phyloP scores from a whole-genome alignment of 2,329 filamentous ascomycete genomes.

The Tricladium varicosporioides region DNA sequence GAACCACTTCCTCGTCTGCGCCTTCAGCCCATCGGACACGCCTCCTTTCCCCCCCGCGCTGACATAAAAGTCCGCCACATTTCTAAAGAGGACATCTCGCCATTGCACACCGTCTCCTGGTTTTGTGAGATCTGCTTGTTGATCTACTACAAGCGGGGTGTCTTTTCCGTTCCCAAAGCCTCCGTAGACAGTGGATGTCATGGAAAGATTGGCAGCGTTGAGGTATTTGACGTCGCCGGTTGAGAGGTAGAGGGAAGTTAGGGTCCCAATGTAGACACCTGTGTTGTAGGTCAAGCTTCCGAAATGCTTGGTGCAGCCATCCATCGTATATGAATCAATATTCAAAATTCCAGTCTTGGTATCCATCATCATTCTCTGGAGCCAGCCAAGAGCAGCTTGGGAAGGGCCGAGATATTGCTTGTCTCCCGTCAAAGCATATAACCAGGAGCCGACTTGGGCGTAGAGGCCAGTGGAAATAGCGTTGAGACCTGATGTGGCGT shows the following conservation, averaged over 20 bases:
- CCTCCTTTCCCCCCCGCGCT: background rate
- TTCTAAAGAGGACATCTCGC: slow-evolving; percentile 13
- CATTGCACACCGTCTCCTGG: slow-evolving; percentile 7
- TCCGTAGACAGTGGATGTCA: background rate
- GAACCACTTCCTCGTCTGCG: slow-evolving; percentile 6
- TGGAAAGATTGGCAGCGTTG: slow-evolving; percentile 6
- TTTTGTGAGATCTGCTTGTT: slow-evolving; percentile 4
- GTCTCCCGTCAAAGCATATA: slow-evolving; percentile 9
- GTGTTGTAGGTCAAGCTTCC: slow-evolving; percentile 19
- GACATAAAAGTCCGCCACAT: slow-evolving; percentile 9
- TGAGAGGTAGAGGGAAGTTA: slow-evolving; percentile 12
- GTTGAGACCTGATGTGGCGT: slow-evolving; percentile 8
- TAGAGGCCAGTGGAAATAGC: slow-evolving; percentile 17
- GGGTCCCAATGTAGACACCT: slow-evolving; percentile 16
- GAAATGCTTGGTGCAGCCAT: slow-evolving; percentile 4
- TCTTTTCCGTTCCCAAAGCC: slow-evolving; percentile 2
- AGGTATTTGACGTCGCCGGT: slow-evolving; percentile 12
- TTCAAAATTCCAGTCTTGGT: slow-evolving; percentile 7
- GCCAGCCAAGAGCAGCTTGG: slow-evolving; percentile 7
- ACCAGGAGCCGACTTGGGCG: slow-evolving; percentile 13
- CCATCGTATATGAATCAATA: slow-evolving; percentile 4
- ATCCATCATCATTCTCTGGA: slow-evolving; percentile 15
- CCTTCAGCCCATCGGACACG: background rate
- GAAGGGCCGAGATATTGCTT: slow-evolving; percentile 8
- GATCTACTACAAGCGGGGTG: slow-evolving; percentile 5